Percentiles rank a stretch among this genome's conserved stretches.
Evolutionary conservation across 2,329 filamentous ascomycete species (phyloP).

Genomic region (Trichoderma citrinoviride): DNA sequence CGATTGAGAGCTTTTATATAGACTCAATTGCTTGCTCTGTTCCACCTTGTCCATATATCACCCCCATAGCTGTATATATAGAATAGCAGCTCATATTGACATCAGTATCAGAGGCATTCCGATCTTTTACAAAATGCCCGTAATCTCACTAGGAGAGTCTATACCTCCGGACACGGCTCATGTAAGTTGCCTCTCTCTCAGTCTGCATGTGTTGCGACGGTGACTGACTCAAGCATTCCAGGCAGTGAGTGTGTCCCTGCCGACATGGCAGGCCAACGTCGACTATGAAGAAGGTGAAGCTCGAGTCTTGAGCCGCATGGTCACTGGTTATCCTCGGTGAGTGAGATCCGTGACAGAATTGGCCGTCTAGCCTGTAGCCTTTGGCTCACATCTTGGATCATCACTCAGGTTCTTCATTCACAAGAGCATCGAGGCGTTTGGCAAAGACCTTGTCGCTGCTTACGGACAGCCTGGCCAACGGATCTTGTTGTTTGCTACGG

Average conservation of each 20-base stretch:
- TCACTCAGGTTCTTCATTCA: slow-evolving; percentile 81
- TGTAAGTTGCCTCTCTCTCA: slow-evolving; percentile 48
- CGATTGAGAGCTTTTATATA: not conserved
- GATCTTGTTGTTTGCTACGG: slow-evolving; percentile 81
- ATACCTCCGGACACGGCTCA: slow-evolving; percentile 77
- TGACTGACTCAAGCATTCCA: slow-evolving; percentile 37
- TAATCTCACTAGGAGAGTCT: slow-evolving; percentile 61
- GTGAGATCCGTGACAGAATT: slow-evolving; percentile 8
- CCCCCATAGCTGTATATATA: not conserved
- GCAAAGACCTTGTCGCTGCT: slow-evolving; percentile 61
- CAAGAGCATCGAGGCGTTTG: slow-evolving; percentile 73
- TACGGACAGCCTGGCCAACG: slow-evolving; percentile 62
- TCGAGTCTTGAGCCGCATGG: slow-evolving; percentile 83
- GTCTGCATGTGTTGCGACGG: not conserved
- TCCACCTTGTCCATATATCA: not conserved
- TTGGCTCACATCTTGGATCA: not conserved
- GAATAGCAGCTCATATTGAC: not conserved
- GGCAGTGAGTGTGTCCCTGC: slow-evolving; percentile 94
- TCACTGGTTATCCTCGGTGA: slow-evolving; percentile 84
- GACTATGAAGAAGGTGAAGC: slow-evolving; percentile 90
- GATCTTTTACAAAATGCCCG: slow-evolving; percentile 41
- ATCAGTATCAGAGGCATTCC: not conserved
- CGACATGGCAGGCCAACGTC: slow-evolving; percentile 87
- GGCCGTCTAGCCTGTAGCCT: not conserved
- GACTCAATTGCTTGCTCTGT: not conserved